Evolutionary conservation across 1,284 basidiomycete species (phyloP), one percentile per base, ranked within the genome.

Genomic region (Puccinia horiana): DNA sequence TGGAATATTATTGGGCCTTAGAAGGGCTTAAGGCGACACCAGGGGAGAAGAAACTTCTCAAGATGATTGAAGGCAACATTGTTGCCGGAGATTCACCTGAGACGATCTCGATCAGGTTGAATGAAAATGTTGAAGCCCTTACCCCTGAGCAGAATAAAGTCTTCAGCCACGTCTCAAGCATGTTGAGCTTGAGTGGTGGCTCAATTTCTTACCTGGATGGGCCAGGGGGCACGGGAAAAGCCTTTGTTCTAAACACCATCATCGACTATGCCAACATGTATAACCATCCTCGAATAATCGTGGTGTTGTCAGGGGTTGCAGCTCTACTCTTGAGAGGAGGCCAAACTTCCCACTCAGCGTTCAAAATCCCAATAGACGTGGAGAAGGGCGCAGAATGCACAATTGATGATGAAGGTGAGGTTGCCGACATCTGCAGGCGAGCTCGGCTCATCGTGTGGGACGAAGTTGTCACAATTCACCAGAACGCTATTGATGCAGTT

Each of bases 121-220:
- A n/a, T n/a, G n/a, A n/a, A n/a, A n/a, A n/a, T n/a, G n/a, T n/a
- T n/a, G n/a, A n/a, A n/a, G n/a, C n/a, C n/a, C n/a, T n/a, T n/a
- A n/a, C n/a, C n/a, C n/a, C n/a, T n/a, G n/a, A n/a, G n/a, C n/a
- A n/a, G n/a, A n/a, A n/a, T n/a, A 11, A 4, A 23, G 49, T 52
- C 11, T 52, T 52, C 20, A 20, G 4, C 18, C 8, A 52, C 20
- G 23, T 20, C 4, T 52, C 11, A 52, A 52, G 49, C 14, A n/a
- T n/a, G n/a, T n/a, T n/a, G n/a, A n/a, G n/a, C n/a, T n/a, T n/a
- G n/a, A n/a, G n/a, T n/a, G n/a, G n/a, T n/a, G n/a, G n/a, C n/a
- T n/a, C n/a, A n/a, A n/a, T n/a, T 32, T 83, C 0, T 90, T 89
- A 84, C 90, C 90, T 90, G 14, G 84, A 89, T 81, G 89, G 89